Conservation (phyloP, 2,329 filamentous ascomycete species). For the Fusarium staphyleae region DNA sequence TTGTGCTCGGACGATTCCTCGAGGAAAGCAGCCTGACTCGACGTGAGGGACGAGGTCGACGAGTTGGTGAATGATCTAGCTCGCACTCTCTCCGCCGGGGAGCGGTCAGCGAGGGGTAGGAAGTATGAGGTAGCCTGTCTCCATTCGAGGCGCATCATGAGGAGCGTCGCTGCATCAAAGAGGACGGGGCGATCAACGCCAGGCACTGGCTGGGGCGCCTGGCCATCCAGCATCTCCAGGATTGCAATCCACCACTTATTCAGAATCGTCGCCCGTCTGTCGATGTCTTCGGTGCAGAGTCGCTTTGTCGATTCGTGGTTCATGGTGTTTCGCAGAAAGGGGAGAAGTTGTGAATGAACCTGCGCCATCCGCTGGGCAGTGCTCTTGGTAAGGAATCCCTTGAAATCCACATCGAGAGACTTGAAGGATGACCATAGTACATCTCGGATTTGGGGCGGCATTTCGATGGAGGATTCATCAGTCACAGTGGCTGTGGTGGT, state of each 20-base stretch:
- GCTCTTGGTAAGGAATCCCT: conserved; percentile 74
- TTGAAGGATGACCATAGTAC: conserved; percentile 64
- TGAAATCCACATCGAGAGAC: conserved; percentile 57
- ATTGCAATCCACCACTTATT: conserved; percentile 92
- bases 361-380: conserved; percentile 77
- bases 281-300: conserved; percentile 80
- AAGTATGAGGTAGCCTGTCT: conserved; percentile 74
- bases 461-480: conserved; percentile 56
- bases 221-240: conserved; percentile 80
- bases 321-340: conserved; percentile 77
- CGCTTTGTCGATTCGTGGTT: conserved; percentile 69
- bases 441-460: conserved; percentile 55
- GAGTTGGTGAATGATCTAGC: conserved; percentile 58
- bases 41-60: conserved; percentile 70
- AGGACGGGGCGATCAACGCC: conserved; percentile 84
- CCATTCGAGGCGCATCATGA: conserved; percentile 93
- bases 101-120: conserved; percentile 66
- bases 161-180: conserved; percentile 77
- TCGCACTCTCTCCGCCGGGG: conserved; percentile 54
- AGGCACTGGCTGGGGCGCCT: conserved; percentile 72
- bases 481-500: conserved; percentile 48
- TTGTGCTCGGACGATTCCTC: conserved; percentile 83
- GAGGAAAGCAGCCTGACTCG: conserved; percentile 63
- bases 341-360: conserved; percentile 74
- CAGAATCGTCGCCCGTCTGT: conserved; percentile 78